Base-by-base conservation (phyloP, 129 eudicot species). In the Heracleum sosnowskyi region DNA sequence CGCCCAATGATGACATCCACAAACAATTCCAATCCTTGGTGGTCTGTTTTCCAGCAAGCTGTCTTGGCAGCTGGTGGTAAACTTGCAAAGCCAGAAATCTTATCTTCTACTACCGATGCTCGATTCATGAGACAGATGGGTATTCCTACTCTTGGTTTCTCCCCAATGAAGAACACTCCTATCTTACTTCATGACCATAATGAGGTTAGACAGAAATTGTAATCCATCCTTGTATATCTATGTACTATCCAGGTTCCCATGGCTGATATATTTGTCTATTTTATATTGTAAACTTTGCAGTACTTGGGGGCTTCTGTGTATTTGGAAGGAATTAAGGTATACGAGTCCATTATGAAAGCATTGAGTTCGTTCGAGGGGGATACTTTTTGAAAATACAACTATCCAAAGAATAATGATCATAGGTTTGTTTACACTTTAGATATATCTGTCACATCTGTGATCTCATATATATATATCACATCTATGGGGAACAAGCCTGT, bases 131-230 rank as follows among this genome's bases (percentile, higher is more conserved):
- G 98, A 12, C 87, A 83, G 46, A 77, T 79, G 79, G 97, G 98
- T 28, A 90, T 94, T 24, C 96, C 98, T 16, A 40, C 96, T 6
- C 46, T 94, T 69, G 98, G 98, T 64, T 94, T 94, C 84, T 94
- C 97, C 34, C 98, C 98, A 29, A 94, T 94, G 98, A 90, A 85
- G 87, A 90, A 88, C 69, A 91, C 98, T 35, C 96, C 96, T 4
- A 90, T 94, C 55, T 86, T 94, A 78, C 98, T 91, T 68, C 98
- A 94, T 28, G 98, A 91, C 47, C 98, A 94, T 82, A 87, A 94
- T 66, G 98, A 94, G 91, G 94, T 90, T 5, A 62, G 77, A 73
- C 33, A 7, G 45, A 3, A 22, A 53, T 74, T 28, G 39, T n/a
- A 24, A 10, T 81, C 26, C 55, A 34, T 46, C 51, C 26, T 76